phyloP scores from a whole-genome alignment of 306 rosid species.

The Quercus robur region DNA sequence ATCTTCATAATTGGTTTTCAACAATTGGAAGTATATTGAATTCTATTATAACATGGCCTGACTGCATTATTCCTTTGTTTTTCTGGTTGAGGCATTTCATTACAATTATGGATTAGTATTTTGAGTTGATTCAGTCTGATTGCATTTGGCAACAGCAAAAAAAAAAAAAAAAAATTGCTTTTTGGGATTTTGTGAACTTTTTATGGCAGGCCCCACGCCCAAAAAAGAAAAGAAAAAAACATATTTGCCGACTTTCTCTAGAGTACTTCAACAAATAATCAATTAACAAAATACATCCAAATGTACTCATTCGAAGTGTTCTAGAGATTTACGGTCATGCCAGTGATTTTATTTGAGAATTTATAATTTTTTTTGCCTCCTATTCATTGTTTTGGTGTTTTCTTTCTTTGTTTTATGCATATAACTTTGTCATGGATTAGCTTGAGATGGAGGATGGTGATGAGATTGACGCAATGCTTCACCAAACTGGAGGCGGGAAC shows the following conservation, averaged over 20 bases:
- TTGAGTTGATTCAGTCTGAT: neutral
- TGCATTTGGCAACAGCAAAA: no score
- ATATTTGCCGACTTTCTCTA: no score
- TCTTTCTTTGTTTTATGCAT: constrained; percentile 4
- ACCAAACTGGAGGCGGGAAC: constrained; percentile 44
- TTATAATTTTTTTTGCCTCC: neutral
- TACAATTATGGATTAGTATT: neutral
- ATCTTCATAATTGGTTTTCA: neutral
- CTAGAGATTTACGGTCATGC: neutral
- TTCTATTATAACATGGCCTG: neutral
- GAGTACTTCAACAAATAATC: no score
- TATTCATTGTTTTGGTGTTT: neutral
- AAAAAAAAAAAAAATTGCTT: no score
- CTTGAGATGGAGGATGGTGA: constrained; percentile 57
- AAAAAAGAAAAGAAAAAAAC: no score
- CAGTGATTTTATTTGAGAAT: neutral
- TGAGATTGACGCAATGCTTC: constrained; percentile 53
- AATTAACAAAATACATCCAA: no score
- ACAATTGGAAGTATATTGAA: neutral
- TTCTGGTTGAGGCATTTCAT: neutral
- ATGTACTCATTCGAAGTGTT: neutral
- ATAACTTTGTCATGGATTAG: neutral
- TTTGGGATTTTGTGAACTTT: no score
- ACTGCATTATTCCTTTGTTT: neutral
- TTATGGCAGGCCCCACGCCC: no score